Percentiles rank a stretch among this genome's conserved stretches.
Evolutionary conservation across 2,329 filamentous ascomycete genomes (phyloP).

Genomic region (Clonostachys solani): DNA sequence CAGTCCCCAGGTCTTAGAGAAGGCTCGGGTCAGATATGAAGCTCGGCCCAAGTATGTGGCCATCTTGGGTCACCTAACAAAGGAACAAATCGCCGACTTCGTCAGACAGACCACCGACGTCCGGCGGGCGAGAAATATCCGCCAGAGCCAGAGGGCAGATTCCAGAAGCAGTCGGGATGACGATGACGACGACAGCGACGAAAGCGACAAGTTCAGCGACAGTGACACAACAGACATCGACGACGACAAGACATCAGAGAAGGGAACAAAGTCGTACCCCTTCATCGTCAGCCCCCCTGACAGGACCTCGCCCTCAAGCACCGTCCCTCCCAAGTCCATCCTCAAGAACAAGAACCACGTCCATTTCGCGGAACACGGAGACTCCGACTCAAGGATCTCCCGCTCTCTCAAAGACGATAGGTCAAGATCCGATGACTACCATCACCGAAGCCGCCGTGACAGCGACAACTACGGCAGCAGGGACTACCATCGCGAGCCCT

Average conservation of each 20-base stretch:
- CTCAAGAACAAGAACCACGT: conserved; percentile 58
- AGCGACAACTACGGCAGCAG: conserved; percentile 17
- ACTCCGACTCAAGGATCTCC: conserved; percentile 28
- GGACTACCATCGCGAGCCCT: conserved; percentile 13
- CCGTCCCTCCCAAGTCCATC: conserved; percentile 49
- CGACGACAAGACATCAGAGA: conserved; percentile 21
- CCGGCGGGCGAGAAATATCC: conserved; percentile 29
- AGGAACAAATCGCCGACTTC: conserved; percentile 46
- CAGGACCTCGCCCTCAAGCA: conserved; percentile 26
- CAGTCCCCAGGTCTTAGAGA: conserved; percentile 48
- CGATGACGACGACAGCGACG: conserved; percentile 20
- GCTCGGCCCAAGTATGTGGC: conserved; percentile 56
- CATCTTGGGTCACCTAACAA: conserved; percentile 49
- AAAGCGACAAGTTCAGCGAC: conserved; percentile 19
- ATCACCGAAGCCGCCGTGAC: conserved; percentile 4
- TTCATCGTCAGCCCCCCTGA: conserved; percentile 28
- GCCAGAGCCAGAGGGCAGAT: conserved; percentile 12
- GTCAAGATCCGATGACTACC: neutral
- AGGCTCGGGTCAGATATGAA: conserved; percentile 52
- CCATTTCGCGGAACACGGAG: conserved; percentile 43
- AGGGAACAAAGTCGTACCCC: conserved; percentile 24
- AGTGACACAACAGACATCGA: conserved; percentile 24
- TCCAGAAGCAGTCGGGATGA: conserved; percentile 27
- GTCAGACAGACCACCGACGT: conserved; percentile 44
- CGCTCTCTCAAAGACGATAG: conserved; percentile 6